phyloP scores from a whole-genome alignment of 495 filamentous ascomycete genomes.

The Xylaria acuta region DNA sequence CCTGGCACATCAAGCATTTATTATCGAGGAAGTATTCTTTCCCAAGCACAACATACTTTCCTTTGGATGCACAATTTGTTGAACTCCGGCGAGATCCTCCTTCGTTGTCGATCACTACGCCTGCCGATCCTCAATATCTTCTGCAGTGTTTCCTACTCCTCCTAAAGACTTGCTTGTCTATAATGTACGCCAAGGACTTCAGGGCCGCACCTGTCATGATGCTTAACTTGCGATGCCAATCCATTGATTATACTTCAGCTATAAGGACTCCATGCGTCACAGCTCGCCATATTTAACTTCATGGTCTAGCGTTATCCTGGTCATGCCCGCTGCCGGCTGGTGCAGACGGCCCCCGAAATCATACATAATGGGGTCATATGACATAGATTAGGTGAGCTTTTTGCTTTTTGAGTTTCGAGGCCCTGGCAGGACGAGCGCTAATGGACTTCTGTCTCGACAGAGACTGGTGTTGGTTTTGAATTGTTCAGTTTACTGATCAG shows the following conservation, averaged over 20 bases:
- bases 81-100: not conserved
- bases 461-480: not conserved
- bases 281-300: constrained; percentile 1
- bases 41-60: not conserved
- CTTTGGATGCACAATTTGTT: not conserved
- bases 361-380: not conserved
- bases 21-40: not conserved
- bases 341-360: not conserved
- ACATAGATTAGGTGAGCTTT: constrained; percentile 5
- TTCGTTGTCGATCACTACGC: not conserved
- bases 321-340: constrained; percentile 1
- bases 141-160: not conserved
- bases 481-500: not conserved
- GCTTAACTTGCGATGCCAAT: not conserved
- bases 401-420: not conserved
- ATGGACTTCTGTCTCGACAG: not conserved
- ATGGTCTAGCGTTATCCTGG: not conserved
- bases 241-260: not conserved
- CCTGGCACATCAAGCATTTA: not conserved
- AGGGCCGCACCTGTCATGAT: not conserved
- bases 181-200: not conserved
- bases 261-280: not conserved
- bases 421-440: not conserved
- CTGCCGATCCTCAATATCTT: not conserved
- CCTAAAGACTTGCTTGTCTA: not conserved